Evolutionary conservation across 257 asterid genomes (phyloP).

Genomic region (Ilex asprella): DNA sequence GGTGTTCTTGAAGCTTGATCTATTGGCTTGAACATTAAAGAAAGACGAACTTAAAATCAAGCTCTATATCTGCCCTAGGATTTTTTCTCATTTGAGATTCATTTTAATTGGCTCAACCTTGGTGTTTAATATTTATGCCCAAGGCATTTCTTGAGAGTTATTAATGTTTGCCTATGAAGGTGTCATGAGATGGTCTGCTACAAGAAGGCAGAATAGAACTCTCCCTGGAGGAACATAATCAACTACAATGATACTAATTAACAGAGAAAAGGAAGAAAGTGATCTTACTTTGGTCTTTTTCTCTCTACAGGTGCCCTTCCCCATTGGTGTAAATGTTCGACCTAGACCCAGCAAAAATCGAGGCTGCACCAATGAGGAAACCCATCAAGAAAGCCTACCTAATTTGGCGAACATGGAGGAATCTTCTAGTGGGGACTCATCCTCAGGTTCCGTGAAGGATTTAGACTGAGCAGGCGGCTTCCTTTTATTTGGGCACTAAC

Average conservation of each 20-base stretch:
- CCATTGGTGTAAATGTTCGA: slow-evolving; percentile 88
- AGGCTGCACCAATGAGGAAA: slow-evolving; percentile 52
- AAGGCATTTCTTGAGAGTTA: too few species aligned
- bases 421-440: slow-evolving; percentile 47
- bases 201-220: background rate
- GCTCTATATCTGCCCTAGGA: too few species aligned
- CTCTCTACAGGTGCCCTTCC: slow-evolving; percentile 83
- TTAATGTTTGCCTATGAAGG: too few species aligned
- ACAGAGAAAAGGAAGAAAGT: background rate
- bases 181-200: background rate
- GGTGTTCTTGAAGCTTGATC: too few species aligned
- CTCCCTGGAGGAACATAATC: too few species aligned
- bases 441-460: slow-evolving; percentile 62
- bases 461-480: slow-evolving; percentile 47
- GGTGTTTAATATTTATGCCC: too few species aligned
- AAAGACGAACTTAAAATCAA: too few species aligned
- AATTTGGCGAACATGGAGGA: slow-evolving; percentile 46
- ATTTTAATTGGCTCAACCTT: too few species aligned
- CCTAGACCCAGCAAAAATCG: slow-evolving; percentile 61
- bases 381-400: slow-evolving; percentile 41
- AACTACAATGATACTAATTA: background rate
- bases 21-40: too few species aligned
- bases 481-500: slow-evolving; percentile 48
- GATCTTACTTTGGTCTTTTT: background rate
- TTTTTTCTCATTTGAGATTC: too few species aligned